Evolutionary conservation across 176 grass and related monocot genomes (phyloP).

Genomic region (Oropetium thomaeum): DNA sequence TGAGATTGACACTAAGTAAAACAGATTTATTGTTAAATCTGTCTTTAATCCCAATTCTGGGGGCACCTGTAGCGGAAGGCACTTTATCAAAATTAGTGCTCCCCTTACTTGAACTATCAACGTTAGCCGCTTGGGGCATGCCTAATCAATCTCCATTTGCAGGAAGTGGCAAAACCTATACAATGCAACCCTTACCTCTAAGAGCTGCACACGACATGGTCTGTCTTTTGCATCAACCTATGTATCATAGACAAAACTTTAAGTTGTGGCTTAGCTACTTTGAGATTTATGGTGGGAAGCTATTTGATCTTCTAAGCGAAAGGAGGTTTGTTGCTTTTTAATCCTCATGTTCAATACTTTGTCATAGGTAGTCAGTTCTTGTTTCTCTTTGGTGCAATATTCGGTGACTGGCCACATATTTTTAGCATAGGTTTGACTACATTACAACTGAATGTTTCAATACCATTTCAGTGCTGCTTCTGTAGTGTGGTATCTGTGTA

Average conservation of each 20-base stretch:
- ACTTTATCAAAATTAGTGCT: neutral
- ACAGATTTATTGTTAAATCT: slow-evolving; percentile 15
- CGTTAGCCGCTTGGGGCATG: neutral
- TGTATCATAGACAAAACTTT: slow-evolving; percentile 45
- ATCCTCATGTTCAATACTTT: neutral
- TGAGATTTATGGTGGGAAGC: slow-evolving; percentile 74
- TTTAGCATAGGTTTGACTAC: neutral
- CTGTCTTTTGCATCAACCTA: slow-evolving; percentile 49
- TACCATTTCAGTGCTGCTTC: neutral
- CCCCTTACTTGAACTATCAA: neutral
- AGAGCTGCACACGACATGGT: slow-evolving; percentile 70
- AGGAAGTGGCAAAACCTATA: slow-evolving; percentile 84
- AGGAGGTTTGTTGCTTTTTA: slow-evolving; percentile 46
- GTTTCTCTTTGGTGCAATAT: neutral
- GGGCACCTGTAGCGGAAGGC: neutral
- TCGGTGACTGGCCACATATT: neutral
- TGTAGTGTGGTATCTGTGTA: neutral
- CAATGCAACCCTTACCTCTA: slow-evolving; percentile 71
- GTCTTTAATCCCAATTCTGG: slow-evolving; percentile 1
- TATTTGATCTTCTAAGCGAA: slow-evolving; percentile 75
- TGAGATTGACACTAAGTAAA: slow-evolving; percentile 10
- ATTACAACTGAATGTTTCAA: neutral
- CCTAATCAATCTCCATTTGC: slow-evolving; percentile 21
- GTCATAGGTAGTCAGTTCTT: neutral
- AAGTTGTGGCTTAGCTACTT: slow-evolving; percentile 82